Evolutionary conservation across 2,329 filamentous ascomycete genomes (phyloP).

Genomic region (Dothistroma septosporum): DNA sequence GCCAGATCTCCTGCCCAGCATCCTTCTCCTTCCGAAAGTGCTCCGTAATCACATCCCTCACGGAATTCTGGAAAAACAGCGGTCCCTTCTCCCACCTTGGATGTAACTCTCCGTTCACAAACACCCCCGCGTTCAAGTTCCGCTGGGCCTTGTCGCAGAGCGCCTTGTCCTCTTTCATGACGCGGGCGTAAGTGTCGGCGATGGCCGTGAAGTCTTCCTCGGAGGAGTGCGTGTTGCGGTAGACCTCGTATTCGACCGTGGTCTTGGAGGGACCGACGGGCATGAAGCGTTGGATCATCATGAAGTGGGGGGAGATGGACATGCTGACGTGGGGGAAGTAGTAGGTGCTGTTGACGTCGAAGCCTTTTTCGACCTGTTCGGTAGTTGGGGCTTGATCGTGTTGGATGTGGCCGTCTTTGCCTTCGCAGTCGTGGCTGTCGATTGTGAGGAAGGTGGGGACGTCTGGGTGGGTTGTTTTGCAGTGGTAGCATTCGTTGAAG

Average conservation of each 20-base stretch:
- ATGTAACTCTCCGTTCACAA: constrained; percentile 58
- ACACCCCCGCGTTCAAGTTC: constrained; percentile 57
- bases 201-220: constrained; percentile 55
- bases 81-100: constrained; percentile 49
- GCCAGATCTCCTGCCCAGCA: constrained; percentile 49
- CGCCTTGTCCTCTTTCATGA: constrained; percentile 60
- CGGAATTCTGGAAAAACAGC: constrained; percentile 51
- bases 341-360: constrained; percentile 45
- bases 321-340: constrained; percentile 49
- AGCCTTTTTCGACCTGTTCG: constrained; percentile 46
- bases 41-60: constrained; percentile 44
- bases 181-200: constrained; percentile 55
- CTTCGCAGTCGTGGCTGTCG: constrained; percentile 50
- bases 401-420: constrained; percentile 47
- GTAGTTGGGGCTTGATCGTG: constrained; percentile 43
- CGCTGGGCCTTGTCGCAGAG: constrained; percentile 56
- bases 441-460: constrained; percentile 53
- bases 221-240: constrained; percentile 53
- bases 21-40: constrained; percentile 47
- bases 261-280: constrained; percentile 48
- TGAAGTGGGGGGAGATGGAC: constrained; percentile 53
- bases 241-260: constrained; percentile 58
- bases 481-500: constrained; percentile 64
- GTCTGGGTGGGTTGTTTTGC: constrained; percentile 55
- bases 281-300: constrained; percentile 60